These are phyloP conservation scores for Wickerhamiella kurtzmanii DNA, from an alignment of 805 yeast genomes.

Conservation along the genomic window DNA sequence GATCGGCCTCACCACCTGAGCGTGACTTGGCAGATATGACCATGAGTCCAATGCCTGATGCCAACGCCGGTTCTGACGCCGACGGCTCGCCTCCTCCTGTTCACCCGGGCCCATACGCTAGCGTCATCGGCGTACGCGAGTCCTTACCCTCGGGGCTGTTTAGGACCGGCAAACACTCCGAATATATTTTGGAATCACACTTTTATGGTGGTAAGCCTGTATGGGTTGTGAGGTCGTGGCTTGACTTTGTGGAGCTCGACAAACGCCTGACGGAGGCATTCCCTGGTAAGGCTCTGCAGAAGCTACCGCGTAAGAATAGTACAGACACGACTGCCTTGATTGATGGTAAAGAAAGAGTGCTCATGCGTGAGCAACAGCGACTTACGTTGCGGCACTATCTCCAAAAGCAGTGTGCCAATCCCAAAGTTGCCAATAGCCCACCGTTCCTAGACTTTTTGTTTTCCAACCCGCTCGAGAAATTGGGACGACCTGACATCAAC, in stretches of 20 bases:
- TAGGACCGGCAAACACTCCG: constrained; percentile 21
- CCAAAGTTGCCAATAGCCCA: constrained; percentile 42
- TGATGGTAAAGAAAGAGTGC: constrained; percentile 16
- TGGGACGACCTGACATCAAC: constrained; percentile 32
- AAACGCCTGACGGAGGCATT: constrained; percentile 35
- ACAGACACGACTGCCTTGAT: constrained; percentile 10
- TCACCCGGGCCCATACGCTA: constrained; percentile 47
- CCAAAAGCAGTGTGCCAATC: constrained; percentile 36
- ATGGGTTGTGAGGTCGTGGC: constrained; percentile 49
- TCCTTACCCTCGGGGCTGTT: constrained; percentile 20
- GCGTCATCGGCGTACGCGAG: constrained; percentile 52
- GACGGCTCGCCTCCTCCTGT: constrained; percentile 17
- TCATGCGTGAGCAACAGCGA: constrained; percentile 65
- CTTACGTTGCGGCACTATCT: constrained; percentile 67
- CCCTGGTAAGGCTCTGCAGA: constrained; percentile 57
- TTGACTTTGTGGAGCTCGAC: constrained; percentile 52
- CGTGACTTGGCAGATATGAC: neutral
- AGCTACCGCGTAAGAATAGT: constrained; percentile 41
- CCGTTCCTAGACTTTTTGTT: constrained; percentile 42
- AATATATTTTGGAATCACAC: constrained; percentile 22
- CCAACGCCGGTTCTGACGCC: too few species aligned
- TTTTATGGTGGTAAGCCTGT: constrained; percentile 25
- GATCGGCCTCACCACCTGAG: neutral
- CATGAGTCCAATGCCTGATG: neutral
- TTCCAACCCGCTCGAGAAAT: constrained; percentile 26